A percentile compares a stretch with the other conserved stretches of the same genome.
Conservation (phyloP, 495 filamentous ascomycete genomes). For the Aspergillus taichungensis region DNA sequence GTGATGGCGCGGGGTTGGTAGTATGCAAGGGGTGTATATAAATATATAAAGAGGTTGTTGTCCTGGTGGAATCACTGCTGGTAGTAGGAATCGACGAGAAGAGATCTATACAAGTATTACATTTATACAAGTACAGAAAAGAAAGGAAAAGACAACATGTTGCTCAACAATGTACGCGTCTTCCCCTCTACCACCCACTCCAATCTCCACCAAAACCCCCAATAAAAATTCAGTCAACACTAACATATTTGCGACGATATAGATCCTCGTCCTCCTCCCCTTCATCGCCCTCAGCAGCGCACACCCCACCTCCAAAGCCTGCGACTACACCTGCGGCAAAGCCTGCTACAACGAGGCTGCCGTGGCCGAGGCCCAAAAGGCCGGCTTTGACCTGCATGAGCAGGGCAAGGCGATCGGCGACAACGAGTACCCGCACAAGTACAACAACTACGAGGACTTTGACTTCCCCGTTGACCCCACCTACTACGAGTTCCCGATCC, state of each 20-base stretch:
- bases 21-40: too few species aligned
- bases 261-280: constrained; percentile 15
- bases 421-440: constrained; percentile 58
- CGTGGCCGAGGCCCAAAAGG: constrained; percentile 40
- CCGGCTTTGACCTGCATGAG: constrained; percentile 41
- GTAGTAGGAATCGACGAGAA: too few species aligned
- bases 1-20: too few species aligned
- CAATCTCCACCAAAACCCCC: not conserved
- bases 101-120: too few species aligned
- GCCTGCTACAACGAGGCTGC: constrained; percentile 38
- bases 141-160: constrained; percentile 13
- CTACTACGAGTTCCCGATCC: constrained; percentile 67
- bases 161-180: constrained; percentile 19
- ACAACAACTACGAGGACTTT: constrained; percentile 69
- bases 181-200: not conserved
- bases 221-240: not conserved
- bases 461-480: constrained; percentile 52
- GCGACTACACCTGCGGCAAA: constrained; percentile 43
- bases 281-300: constrained; percentile 32
- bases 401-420: constrained; percentile 37
- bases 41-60: too few species aligned
- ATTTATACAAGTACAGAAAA: too few species aligned
- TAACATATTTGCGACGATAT: not conserved
- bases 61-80: too few species aligned
- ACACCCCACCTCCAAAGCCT: constrained; percentile 31